Conservation (phyloP, 2,329 filamentous ascomycete species). For the Tolypocladium ovalisporum region DNA sequence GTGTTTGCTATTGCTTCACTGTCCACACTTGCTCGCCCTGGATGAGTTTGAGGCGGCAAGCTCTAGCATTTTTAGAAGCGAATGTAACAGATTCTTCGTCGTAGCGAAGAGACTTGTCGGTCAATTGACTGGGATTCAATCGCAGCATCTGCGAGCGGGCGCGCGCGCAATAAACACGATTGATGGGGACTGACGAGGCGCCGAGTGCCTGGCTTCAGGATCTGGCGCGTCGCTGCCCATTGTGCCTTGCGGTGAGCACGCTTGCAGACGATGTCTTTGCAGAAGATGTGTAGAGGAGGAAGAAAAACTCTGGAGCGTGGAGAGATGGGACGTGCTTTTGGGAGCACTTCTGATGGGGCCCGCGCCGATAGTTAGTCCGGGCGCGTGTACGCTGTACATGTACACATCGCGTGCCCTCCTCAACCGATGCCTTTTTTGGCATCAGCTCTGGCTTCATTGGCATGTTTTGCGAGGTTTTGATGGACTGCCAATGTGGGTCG, state of each 20-base stretch:
- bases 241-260: not conserved
- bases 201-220: not conserved
- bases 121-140: not conserved
- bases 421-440: too few species aligned
- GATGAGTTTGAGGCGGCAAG: constrained; percentile 43
- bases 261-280: not conserved
- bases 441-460: not conserved
- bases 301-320: not conserved
- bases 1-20: constrained; percentile 52
- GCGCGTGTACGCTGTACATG: not conserved
- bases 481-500: too few species aligned
- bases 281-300: not conserved
- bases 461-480: too few species aligned
- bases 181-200: not conserved
- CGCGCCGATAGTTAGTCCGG: not conserved
- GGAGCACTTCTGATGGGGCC: not conserved
- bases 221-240: not conserved
- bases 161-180: not conserved
- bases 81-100: not conserved
- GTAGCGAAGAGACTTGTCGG: not conserved
- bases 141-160: not conserved
- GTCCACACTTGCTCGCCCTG: constrained; percentile 58
- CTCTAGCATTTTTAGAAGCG: constrained; percentile 57
- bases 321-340: not conserved
- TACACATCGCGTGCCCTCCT: too few species aligned